These are phyloP conservation scores for Immersiporthe knoxdaviesiana DNA, from an alignment of 2,329 filamentous ascomycete genomes.

Conservation along the genomic window DNA sequence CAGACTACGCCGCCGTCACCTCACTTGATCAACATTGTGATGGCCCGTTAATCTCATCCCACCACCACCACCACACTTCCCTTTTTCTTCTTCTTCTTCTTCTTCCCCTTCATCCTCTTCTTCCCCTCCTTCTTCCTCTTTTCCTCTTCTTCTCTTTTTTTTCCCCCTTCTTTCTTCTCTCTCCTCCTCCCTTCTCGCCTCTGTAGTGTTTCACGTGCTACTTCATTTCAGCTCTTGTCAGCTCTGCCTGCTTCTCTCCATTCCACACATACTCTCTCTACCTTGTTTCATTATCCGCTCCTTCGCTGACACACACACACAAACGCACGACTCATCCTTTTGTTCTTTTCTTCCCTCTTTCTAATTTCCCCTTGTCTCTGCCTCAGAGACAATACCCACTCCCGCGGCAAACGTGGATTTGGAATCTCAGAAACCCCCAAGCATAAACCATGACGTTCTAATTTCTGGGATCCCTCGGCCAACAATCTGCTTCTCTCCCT, in stretches of 20 bases:
- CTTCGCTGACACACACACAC: not conserved
- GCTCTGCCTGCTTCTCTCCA: not conserved
- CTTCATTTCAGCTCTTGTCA: not conserved
- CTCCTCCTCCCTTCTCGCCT: not conserved
- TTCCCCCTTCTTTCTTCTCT: not conserved
- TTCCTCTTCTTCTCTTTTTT: not conserved
- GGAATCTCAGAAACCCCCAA: not conserved
- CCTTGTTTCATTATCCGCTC: not conserved
- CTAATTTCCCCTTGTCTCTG: not conserved
- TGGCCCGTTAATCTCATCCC: slow-evolving; percentile 22
- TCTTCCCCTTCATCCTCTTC: not conserved
- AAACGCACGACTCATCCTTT: too few species aligned
- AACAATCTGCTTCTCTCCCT: not conserved
- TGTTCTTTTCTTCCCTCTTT: not conserved
- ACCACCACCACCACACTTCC: not conserved
- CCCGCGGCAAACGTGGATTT: not conserved
- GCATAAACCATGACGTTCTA: slow-evolving; percentile 11
- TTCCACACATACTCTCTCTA: not conserved
- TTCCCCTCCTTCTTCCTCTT: not conserved
- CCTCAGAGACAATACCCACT: not conserved
- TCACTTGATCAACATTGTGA: slow-evolving; percentile 10
- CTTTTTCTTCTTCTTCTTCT: not conserved
- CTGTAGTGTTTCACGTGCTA: not conserved
- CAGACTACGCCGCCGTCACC: not conserved
- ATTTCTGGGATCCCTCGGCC: slow-evolving; percentile 10